A percentile compares a stretch with the other conserved stretches of the same genome.
Evolutionary conservation across 345 rosid genomes (phyloP).

Genomic region (Syzygium aqueum): DNA sequence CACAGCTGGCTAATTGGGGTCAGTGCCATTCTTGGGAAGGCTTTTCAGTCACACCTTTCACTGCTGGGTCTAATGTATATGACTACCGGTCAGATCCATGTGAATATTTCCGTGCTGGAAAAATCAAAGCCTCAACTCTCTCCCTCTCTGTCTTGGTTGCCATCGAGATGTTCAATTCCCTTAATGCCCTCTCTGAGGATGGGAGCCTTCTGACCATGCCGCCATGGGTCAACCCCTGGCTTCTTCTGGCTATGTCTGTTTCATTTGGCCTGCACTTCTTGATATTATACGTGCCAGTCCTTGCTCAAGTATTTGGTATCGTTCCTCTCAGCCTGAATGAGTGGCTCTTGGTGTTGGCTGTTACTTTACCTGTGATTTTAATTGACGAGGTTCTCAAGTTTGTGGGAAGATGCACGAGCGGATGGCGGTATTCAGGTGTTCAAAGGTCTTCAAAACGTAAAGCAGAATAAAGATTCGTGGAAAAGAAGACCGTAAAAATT

Average conservation of each 20-base stretch:
- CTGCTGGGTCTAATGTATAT: conserved; percentile 58
- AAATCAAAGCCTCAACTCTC: conserved; percentile 82
- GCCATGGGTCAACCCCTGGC: conserved; percentile 91
- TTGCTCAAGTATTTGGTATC: conserved; percentile 71
- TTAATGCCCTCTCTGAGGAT: conserved; percentile 91
- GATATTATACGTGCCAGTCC: conserved; percentile 81
- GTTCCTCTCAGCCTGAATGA: conserved; percentile 84
- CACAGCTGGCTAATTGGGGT: conserved; percentile 82
- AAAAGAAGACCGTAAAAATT: neutral
- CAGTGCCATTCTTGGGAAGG: conserved; percentile 69
- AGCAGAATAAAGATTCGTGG: conserved; percentile 30
- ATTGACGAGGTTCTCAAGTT: conserved; percentile 81
- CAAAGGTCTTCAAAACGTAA: conserved; percentile 36
- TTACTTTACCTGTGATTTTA: conserved; percentile 70
- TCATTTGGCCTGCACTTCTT: conserved; percentile 80
- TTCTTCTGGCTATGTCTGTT: conserved; percentile 71
- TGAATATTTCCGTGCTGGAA: conserved; percentile 74
- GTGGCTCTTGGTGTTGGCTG: conserved; percentile 80
- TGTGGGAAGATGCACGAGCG: conserved; percentile 60
- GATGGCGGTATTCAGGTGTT: conserved; percentile 21
- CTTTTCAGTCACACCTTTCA: conserved; percentile 62
- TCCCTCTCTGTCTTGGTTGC: conserved; percentile 90
- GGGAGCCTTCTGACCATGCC: conserved; percentile 84
- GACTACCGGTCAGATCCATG: conserved; percentile 58
- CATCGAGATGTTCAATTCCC: conserved; percentile 96